phyloP scores from a whole-genome alignment of 306 rosid genomes.

The Ochetophila trinervis region DNA sequence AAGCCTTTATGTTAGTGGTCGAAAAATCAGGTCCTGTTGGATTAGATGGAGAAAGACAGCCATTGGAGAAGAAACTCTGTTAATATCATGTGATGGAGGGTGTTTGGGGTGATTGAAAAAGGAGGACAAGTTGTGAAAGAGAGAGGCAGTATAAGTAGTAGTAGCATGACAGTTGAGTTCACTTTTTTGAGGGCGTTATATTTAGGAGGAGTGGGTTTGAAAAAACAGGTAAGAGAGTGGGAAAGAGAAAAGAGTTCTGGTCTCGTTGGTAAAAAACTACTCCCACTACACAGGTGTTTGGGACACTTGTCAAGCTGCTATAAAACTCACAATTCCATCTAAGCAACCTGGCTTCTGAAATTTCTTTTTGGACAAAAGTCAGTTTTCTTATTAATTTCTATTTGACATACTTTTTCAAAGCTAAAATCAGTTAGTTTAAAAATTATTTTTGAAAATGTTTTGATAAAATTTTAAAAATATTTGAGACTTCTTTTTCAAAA shows the following conservation, averaged over 20 bases:
- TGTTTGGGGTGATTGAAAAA: neutral
- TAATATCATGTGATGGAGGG: neutral
- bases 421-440: too few species aligned
- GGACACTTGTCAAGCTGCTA: conserved; percentile 38
- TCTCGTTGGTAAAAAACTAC: conserved; percentile 34
- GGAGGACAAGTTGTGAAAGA: neutral
- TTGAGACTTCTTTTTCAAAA: too few species aligned
- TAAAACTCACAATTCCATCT: neutral
- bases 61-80: neutral
- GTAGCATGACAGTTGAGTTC: conserved; percentile 32
- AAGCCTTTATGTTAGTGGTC: neutral
- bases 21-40: neutral
- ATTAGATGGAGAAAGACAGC: neutral
- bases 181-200: conserved; percentile 11
- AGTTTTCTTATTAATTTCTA: too few species aligned
- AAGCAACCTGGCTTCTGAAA: neutral
- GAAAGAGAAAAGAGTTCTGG: conserved; percentile 20
- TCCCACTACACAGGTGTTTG: conserved; percentile 37
- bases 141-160: conserved; percentile 10
- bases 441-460: too few species aligned
- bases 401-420: too few species aligned
- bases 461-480: too few species aligned
- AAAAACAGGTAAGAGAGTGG: conserved; percentile 9
- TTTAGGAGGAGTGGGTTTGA: conserved; percentile 49
- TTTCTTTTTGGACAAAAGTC: neutral